A percentile compares a stretch with the other conserved stretches of the same genome.
phyloP scores from a whole-genome alignment of 2,329 filamentous ascomycete species.

The Colletotrichum sp. region DNA sequence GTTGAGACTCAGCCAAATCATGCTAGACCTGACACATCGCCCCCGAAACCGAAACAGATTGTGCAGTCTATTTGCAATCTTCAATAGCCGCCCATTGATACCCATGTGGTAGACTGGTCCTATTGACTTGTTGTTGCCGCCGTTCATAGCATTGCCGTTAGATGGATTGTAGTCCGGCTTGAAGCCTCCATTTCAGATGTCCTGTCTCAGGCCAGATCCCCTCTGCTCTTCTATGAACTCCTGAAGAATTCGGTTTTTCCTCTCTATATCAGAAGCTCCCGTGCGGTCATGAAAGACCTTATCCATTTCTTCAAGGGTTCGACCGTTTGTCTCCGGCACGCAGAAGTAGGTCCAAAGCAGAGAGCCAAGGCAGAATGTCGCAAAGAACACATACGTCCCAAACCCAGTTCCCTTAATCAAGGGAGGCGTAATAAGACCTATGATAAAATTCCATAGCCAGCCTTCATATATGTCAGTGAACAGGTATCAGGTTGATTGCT shows the following conservation, averaged over 20 bases:
- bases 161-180: not conserved
- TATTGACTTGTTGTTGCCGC: no score
- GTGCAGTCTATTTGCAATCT: not conserved
- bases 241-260: not conserved
- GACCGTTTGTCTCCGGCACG: not conserved
- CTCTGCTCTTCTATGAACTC: not conserved
- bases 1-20: fast-evolving
- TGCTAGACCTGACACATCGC: not conserved
- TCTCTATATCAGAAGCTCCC: not conserved
- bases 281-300: not conserved
- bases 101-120: not conserved
- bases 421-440: not conserved
- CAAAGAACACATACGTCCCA: not conserved
- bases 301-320: not conserved
- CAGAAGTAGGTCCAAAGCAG: not conserved
- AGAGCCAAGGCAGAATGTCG: not conserved
- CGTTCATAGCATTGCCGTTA: not conserved
- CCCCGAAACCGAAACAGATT: not conserved
- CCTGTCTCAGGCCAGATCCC: not conserved
- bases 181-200: not conserved
- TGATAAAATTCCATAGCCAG: not conserved
- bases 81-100: not conserved
- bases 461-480: not conserved
- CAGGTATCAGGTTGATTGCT: no score
- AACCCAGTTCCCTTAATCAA: not conserved